A percentile compares a stretch with the other conserved stretches of the same genome.
Evolutionary conservation across 768 basidiomycete genomes (phyloP).

Genomic region (Neoboletus brunneissimus): DNA sequence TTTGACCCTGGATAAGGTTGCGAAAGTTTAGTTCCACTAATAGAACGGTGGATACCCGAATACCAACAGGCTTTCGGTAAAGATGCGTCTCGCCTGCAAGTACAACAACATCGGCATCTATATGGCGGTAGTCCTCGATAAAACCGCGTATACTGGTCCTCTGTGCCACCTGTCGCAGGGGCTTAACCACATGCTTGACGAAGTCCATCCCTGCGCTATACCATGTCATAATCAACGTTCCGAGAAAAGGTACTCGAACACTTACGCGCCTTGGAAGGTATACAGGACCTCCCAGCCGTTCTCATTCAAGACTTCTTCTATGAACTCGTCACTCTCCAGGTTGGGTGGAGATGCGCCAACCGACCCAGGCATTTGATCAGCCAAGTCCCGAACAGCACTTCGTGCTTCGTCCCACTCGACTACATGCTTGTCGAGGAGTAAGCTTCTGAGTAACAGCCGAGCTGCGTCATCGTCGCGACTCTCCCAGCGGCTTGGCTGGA

Average conservation of each 20-base stretch:
- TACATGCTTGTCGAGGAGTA: slow-evolving; percentile 21
- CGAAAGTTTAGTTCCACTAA: not conserved
- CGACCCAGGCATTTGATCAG: slow-evolving; percentile 18
- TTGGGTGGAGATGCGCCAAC: slow-evolving; percentile 2
- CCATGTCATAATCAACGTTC: slow-evolving; percentile 9
- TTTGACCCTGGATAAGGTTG: slow-evolving; percentile 18
- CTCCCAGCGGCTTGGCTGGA: slow-evolving; percentile 18
- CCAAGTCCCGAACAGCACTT: slow-evolving; percentile 19
- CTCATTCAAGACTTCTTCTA: slow-evolving; percentile 31
- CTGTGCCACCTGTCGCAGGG: slow-evolving; percentile 33
- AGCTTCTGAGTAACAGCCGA: slow-evolving; percentile 17
- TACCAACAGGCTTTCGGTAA: slow-evolving; percentile 25
- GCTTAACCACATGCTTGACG: slow-evolving; percentile 37
- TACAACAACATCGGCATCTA: slow-evolving; percentile 36
- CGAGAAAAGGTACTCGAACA: slow-evolving; percentile 1
- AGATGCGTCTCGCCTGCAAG: slow-evolving; percentile 41
- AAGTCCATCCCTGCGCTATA: slow-evolving; percentile 39
- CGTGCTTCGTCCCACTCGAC: slow-evolving; percentile 32
- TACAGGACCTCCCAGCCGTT: slow-evolving; percentile 40
- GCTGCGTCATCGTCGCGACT: slow-evolving; percentile 1
- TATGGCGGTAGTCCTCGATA: slow-evolving; percentile 35
- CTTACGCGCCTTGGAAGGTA: slow-evolving; percentile 42
- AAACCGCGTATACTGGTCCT: slow-evolving; percentile 36
- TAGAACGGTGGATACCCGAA: not conserved
- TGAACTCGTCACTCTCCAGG: slow-evolving; percentile 24